Evolutionary conservation across 768 basidiomycete genomes (phyloP), one percentile per base, ranked within the genome.

Genomic region (Kwoniella dejecticola): DNA sequence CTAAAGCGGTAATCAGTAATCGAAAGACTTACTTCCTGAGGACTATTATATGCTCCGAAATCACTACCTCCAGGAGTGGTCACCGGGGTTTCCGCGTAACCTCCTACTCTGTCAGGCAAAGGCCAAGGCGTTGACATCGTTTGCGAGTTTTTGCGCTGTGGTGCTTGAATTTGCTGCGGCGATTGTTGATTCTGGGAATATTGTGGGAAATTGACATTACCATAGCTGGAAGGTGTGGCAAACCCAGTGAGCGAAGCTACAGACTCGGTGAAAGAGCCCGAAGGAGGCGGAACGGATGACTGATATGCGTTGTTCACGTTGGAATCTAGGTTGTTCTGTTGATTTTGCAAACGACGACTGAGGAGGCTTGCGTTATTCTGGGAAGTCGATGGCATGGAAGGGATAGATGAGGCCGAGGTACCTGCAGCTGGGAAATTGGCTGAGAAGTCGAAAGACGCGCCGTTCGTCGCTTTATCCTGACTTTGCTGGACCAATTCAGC

Each of bases 31-130:
- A 70, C 70, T 17, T 69, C 73, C 26, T 47, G 56, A 11, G 69
- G 68, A 64, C 69, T 69, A 23, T 40, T 53, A 29, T 47, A 58
- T n/a, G 41, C 56, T 19, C 67, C 67, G 30, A 68, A 29, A 26
- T 72, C 74, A 50, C 70, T 70, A 2, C 69, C 74, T n/a, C 69
- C 74, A 10, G 71, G 70, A 2, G 72, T 71, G 6, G 69, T 70
- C 17, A 45, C 72, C 0, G 74, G 74, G 21, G 74, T 73, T n/a
- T 67, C 72, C 11, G 31, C 52, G 42, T 62, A 70, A 21, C 33
- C 61, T 56, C 57, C 59, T 13, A 45, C 50, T 26, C 69, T 36
- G 15, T 67, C 69, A n/a, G 62, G 64, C 41, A 67, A 41, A 12
- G 66, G 68, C 65, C 66, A 69, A 15, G 58, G 54, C 17, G 54